A percentile compares a stretch with the other conserved stretches of the same genome.
phyloP scores from a whole-genome alignment of 1,284 basidiomycete species.

The Fomitopsis pinicola region DNA sequence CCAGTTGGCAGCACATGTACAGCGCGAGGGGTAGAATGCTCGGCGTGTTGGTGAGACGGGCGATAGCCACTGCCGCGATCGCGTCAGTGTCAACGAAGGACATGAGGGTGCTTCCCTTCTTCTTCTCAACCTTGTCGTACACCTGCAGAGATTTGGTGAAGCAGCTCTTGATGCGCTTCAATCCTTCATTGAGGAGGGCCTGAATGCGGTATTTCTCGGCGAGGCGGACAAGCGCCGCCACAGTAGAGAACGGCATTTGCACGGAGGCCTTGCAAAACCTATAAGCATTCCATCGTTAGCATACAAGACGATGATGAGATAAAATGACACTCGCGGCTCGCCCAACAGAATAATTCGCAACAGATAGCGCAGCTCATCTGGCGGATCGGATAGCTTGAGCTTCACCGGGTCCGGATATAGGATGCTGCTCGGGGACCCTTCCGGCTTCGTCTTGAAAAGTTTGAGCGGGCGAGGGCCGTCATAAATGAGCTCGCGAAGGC shows the following conservation, averaged over 20 bases:
- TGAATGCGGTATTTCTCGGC: neutral
- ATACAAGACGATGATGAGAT: no score
- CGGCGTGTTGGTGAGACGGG: neutral
- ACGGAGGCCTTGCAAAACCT: no score
- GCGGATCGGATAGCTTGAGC: no score
- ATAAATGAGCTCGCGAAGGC: conserved; percentile 36
- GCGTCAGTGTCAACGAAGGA: neutral
- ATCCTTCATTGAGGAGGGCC: neutral
- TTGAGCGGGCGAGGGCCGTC: no score
- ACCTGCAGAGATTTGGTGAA: neutral
- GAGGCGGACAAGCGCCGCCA: neutral
- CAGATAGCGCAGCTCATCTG: no score
- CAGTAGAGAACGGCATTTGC: neutral
- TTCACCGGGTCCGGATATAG: no score
- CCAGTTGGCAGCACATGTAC: neutral
- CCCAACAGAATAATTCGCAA: no score
- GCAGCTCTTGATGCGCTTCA: neutral
- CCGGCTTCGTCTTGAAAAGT: no score
- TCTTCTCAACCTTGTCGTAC: neutral
- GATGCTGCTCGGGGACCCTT: no score
- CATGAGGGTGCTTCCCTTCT: neutral
- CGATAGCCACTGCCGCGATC: neutral
- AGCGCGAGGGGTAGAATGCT: neutral
- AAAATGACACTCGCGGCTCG: no score
- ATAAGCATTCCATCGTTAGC: no score